Percentiles rank a stretch among this genome's conserved stretches.
These are phyloP conservation scores for Medicago lupulina DNA, from an alignment of 306 rosid species.

Conservation along the genomic window DNA sequence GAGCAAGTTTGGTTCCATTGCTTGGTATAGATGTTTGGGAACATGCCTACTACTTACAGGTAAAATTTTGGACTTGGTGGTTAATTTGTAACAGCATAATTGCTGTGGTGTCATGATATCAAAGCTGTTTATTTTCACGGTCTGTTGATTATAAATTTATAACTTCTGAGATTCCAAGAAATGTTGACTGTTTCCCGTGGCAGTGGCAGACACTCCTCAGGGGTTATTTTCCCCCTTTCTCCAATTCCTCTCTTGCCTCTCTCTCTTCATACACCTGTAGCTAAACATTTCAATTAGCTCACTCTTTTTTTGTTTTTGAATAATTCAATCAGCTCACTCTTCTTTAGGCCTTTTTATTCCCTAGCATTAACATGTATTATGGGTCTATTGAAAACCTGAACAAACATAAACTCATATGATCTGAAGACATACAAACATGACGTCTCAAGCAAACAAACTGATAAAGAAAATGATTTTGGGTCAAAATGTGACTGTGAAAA, in stretches of 20 bases:
- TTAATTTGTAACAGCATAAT: slow-evolving; percentile 13
- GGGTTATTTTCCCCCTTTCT: background rate
- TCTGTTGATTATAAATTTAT: slow-evolving; percentile 16
- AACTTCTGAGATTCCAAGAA: slow-evolving; percentile 4
- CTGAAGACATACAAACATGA: slow-evolving; percentile 3
- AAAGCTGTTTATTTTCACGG: slow-evolving; percentile 20
- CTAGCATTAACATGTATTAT: background rate
- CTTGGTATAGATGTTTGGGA: slow-evolving; percentile 99
- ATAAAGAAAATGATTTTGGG: too few species aligned
- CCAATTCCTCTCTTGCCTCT: background rate
- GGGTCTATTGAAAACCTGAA: background rate
- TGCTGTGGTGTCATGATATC: slow-evolving; percentile 26
- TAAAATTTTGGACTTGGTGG: slow-evolving; percentile 46
- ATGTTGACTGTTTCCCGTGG: slow-evolving; percentile 3
- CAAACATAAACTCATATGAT: background rate
- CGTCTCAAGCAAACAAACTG: slow-evolving; percentile 1
- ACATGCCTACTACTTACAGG: slow-evolving; percentile 98
- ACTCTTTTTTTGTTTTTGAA: slow-evolving; percentile 3
- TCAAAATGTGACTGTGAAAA: background rate
- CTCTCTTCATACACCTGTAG: slow-evolving; percentile 3
- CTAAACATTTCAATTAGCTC: slow-evolving; percentile 10
- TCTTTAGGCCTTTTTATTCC: background rate
- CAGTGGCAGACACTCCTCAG: background rate
- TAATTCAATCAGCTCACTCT: slow-evolving; percentile 10
- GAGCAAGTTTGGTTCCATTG: slow-evolving; percentile 81